A percentile compares a stretch with the other conserved stretches of the same genome.
These are phyloP conservation scores for Puccinia hordei DNA, from an alignment of 1,284 basidiomycete species.

Conservation along the genomic window DNA sequence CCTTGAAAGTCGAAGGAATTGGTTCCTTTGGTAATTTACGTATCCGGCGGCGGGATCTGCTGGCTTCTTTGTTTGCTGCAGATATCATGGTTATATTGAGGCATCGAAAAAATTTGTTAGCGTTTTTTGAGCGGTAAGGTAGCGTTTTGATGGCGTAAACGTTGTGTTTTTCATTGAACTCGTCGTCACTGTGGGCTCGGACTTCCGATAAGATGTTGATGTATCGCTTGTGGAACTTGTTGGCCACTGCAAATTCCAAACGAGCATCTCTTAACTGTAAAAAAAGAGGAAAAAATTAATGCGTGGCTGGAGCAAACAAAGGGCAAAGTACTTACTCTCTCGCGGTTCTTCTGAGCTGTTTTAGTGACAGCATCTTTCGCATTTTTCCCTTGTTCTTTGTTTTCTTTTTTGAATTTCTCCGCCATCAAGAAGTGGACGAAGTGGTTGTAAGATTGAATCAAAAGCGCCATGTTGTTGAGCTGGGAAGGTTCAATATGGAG, in stretches of 20 bases:
- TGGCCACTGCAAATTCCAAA: not conserved
- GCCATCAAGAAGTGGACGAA: constrained; percentile 16
- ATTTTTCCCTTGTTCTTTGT: constrained; percentile 8
- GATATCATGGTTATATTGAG: not conserved
- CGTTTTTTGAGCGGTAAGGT: not conserved
- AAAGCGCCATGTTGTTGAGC: not conserved
- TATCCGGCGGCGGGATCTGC: not conserved
- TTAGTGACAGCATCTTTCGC: not conserved
- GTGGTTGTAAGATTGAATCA: constrained; percentile 31
- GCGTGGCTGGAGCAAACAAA: not conserved
- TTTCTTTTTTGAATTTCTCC: constrained; percentile 9
- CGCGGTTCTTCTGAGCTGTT: constrained; percentile 14
- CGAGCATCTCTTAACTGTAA: too few relatives aligned
- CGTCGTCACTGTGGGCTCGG: too few relatives aligned
- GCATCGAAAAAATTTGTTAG: not conserved
- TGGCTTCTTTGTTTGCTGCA: not conserved
- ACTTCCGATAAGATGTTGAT: too few relatives aligned
- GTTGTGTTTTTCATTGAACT: too few relatives aligned
- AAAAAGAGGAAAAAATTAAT: not conserved
- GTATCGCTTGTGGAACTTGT: too few relatives aligned
- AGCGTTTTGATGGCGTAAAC: constrained; percentile 6
- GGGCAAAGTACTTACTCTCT: constrained; percentile 20
- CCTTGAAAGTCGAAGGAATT: not conserved
- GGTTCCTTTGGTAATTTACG: constrained; percentile 1
- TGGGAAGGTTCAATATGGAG: not conserved